Evolutionary conservation across 2,329 filamentous ascomycete genomes (phyloP), one percentile per base, ranked within the genome.

Genomic region (Fusarium secorum): DNA sequence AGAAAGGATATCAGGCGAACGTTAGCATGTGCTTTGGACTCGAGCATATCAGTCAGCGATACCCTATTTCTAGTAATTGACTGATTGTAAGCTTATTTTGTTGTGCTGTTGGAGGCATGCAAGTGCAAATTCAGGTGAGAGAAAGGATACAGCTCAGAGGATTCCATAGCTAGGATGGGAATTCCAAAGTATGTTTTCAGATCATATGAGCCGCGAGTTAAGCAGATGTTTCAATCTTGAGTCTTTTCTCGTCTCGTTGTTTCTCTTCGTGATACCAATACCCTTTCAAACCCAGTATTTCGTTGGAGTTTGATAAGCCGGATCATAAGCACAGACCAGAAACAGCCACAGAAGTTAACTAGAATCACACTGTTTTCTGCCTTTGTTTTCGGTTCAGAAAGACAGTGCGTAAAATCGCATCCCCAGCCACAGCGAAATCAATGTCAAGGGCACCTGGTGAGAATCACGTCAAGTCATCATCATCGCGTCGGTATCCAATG

Each of bases 401-500:
- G 3, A 57, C 48, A 44, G 53, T 65, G 60, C 41, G 14, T 32
- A 0, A 3, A 44, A 7, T 2, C 2, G 17, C 15, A 15, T 38
- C 7, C 20, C n/a, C 28, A 71, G 63, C 68, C 68, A 71, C 68
- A 60, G 30, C 24, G n/a, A 46, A 41, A 46, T n/a, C 22, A 45
- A 30, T 17, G 20, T 28, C 28, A 33, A 44, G 13, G 35, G 14
- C 26, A 53, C 61, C 55, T n/a, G 36, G 63, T 71, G 45, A 70
- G 53, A 62, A 71, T 64, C 55, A 52, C 64, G 68, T 72, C 64
- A 72, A 71, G 30, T 30, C 26, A 63, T n/a, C 65, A 72, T 66
- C 69, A 71, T 69, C 49, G 45, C 56, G 60, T n/a, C n/a, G n/a
- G n/a, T 51, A 48, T 61, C 53, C 39, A 42, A 45, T 65, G 45